Evolutionary conservation across 129 eudicot species (phyloP).

Genomic region (Heracleum sosnowskyi): DNA sequence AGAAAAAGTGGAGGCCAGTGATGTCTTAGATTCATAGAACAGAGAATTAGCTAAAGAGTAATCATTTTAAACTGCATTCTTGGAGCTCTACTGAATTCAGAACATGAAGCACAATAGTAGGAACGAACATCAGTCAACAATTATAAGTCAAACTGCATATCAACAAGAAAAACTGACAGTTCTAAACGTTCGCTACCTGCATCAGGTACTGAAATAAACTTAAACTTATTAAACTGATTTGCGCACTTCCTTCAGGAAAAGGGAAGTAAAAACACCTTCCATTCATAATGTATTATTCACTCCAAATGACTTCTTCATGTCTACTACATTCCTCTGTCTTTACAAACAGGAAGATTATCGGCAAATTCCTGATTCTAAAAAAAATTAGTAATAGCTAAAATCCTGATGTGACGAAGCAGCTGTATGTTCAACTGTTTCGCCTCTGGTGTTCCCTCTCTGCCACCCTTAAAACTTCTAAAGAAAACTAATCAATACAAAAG

Average conservation of each 20-base stretch:
- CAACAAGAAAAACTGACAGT: not conserved
- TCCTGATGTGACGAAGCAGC: slow-evolving; percentile 20
- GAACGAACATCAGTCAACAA: not conserved
- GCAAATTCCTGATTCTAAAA: slow-evolving; percentile 19
- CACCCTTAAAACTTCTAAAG: slow-evolving; percentile 32
- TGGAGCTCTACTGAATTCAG: not conserved
- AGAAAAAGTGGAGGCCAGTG: too few relatives aligned
- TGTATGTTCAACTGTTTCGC: slow-evolving; percentile 1
- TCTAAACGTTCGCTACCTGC: not conserved
- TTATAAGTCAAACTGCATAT: not conserved
- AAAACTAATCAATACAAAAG: slow-evolving; percentile 19
- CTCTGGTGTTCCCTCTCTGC: slow-evolving; percentile 7
- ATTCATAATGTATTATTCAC: slow-evolving; percentile 10
- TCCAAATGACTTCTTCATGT: slow-evolving; percentile 19
- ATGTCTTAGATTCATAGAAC: too few relatives aligned
- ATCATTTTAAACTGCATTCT: not conserved
- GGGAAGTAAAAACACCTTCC: not conserved
- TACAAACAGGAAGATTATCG: slow-evolving; percentile 23
- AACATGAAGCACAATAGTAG: not conserved
- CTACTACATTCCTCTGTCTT: slow-evolving; percentile 9
- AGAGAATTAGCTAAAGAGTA: not conserved
- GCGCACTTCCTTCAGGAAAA: not conserved
- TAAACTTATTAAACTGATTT: not conserved
- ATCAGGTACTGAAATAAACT: not conserved
- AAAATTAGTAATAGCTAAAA: slow-evolving; percentile 18